Conservation (phyloP, 257 asterid species). For the Mentha longifolia region DNA sequence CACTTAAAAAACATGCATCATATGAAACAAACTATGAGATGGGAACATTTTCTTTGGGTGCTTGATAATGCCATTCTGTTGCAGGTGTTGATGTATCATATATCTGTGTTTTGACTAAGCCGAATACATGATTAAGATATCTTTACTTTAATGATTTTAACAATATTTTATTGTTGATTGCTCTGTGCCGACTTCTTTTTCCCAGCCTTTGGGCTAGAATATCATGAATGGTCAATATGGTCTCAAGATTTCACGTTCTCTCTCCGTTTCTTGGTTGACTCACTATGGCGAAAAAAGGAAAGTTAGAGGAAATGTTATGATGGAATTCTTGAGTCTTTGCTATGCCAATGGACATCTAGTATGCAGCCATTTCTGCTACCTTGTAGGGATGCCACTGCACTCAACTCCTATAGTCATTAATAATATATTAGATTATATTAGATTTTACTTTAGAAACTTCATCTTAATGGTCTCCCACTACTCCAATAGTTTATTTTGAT, state of each 20-base stretch:
- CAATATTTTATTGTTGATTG: neutral
- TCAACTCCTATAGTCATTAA: neutral
- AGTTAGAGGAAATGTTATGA: conserved; percentile 13
- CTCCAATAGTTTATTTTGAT: conserved; percentile 9
- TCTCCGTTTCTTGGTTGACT: conserved; percentile 8
- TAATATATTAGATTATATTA: conserved; percentile 14
- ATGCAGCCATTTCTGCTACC: conserved; percentile 37
- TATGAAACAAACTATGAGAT: neutral
- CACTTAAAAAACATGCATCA: neutral
- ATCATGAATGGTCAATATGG: conserved; percentile 13
- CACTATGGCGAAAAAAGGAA: conserved; percentile 26
- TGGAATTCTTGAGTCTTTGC: conserved; percentile 18
- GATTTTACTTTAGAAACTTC: conserved; percentile 22
- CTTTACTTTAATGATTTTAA: conserved; percentile 15
- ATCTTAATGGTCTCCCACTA: conserved; percentile 28
- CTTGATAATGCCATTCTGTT: neutral
- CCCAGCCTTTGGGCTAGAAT: neutral
- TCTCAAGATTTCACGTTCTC: neutral
- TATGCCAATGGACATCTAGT: conserved; percentile 20
- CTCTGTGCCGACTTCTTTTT: neutral
- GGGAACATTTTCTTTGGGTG: neutral
- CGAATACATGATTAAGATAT: neutral
- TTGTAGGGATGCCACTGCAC: conserved; percentile 40
- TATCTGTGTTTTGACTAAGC: neutral
- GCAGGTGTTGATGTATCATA: neutral